These are phyloP conservation scores for Amborella trichopoda DNA, from an alignment of 164 flowering plant genomes.

Conservation along the genomic window DNA sequence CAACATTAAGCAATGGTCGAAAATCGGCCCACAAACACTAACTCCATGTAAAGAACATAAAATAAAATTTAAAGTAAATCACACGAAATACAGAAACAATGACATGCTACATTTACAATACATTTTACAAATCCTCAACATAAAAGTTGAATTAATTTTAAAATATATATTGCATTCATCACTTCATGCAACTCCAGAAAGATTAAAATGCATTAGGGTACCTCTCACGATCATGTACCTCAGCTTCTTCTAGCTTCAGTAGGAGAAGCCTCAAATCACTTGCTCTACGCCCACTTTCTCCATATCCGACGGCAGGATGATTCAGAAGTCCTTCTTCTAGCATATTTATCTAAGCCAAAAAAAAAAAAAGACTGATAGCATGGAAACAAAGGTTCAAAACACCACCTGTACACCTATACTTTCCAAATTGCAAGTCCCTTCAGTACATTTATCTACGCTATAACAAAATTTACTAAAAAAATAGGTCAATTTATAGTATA, in stretches of 20 bases:
- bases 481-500: too few relatives aligned
- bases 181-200: too few relatives aligned
- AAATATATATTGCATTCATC: too few relatives aligned
- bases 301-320: conserved; percentile 87
- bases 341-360: conserved; percentile 62
- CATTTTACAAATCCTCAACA: too few relatives aligned
- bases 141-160: too few relatives aligned
- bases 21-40: not conserved
- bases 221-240: conserved; percentile 38
- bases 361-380: not conserved
- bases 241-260: conserved; percentile 91
- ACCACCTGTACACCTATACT: too few relatives aligned
- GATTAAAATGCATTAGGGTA: not conserved
- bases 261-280: conserved; percentile 66
- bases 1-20: conserved; percentile 1
- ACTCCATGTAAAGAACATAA: not conserved
- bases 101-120: too few relatives aligned
- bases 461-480: too few relatives aligned
- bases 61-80: too few relatives aligned
- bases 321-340: conserved; percentile 93
- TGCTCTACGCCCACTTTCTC: conserved; percentile 70
- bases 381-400: not conserved
- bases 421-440: too few relatives aligned
- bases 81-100: too few relatives aligned
- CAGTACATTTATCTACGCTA: too few relatives aligned